A percentile compares a stretch with the other conserved stretches of the same genome.
phyloP scores from a whole-genome alignment of 305 asterid species.

The Fraxinus latifolia region DNA sequence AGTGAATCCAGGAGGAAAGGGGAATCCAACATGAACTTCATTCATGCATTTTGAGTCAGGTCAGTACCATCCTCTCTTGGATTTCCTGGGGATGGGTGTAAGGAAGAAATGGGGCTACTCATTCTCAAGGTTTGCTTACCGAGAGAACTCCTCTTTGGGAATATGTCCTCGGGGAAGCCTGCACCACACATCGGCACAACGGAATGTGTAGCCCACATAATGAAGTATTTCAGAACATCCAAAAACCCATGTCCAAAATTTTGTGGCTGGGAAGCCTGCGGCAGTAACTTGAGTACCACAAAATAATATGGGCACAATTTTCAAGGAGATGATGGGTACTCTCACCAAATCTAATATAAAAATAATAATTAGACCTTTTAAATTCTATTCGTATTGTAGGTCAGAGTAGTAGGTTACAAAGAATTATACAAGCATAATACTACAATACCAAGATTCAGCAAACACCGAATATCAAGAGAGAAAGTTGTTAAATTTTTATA shows the following conservation, averaged over 20 bases:
- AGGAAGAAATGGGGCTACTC: background rate
- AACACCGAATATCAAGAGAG: background rate
- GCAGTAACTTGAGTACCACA: background rate
- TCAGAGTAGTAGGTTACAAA: too few relatives aligned
- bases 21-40: background rate
- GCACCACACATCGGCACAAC: background rate
- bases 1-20: background rate
- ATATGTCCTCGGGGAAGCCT: background rate
- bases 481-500: background rate
- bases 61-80: background rate
- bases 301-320: background rate
- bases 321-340: background rate
- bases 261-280: background rate
- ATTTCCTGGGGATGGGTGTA: background rate
- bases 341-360: background rate
- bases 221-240: conserved; percentile 5
- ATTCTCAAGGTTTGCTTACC: background rate
- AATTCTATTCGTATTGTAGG: background rate
- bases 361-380: background rate
- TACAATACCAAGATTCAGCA: background rate
- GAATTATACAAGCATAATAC: background rate
- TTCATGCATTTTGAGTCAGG: background rate
- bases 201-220: background rate
- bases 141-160: background rate
- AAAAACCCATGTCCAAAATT: background rate